Evolutionary conservation across 2,329 filamentous ascomycete species (phyloP).

Genomic region (Talaromyces pinophilus): DNA sequence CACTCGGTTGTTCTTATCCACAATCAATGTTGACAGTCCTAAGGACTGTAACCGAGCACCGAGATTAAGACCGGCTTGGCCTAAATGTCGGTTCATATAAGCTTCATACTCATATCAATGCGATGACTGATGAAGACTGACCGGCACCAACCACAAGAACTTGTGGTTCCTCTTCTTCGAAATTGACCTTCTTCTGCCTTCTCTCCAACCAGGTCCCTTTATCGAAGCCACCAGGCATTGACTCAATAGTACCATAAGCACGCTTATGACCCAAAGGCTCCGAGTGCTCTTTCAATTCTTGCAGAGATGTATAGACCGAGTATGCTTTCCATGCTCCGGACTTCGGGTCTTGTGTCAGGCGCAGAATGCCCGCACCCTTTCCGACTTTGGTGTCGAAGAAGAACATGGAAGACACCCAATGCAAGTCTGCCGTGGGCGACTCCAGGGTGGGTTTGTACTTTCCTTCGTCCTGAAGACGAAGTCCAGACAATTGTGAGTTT

Average conservation of each 20-base stretch:
- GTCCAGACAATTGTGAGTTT: not conserved
- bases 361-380: conserved; percentile 39
- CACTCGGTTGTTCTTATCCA: conserved; percentile 49
- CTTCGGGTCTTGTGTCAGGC: conserved; percentile 34
- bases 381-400: conserved; percentile 43
- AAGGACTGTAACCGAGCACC: conserved; percentile 46
- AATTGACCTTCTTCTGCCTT: conserved; percentile 35
- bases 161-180: conserved; percentile 36
- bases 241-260: conserved; percentile 38
- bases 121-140: conserved; percentile 20
- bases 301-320: conserved; percentile 42
- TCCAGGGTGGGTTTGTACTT: not conserved
- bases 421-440: not conserved
- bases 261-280: conserved; percentile 37
- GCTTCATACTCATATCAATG: not conserved
- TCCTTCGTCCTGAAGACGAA: not conserved
- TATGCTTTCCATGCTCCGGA: conserved; percentile 40
- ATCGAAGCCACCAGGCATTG: conserved; percentile 35
- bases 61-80: conserved; percentile 47
- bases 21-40: conserved; percentile 44
- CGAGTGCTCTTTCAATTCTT: conserved; percentile 38
- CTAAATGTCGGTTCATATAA: conserved; percentile 28
- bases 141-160: conserved; percentile 47
- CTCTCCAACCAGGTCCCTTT: conserved; percentile 43
- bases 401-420: conserved; percentile 39